Base-by-base conservation (phyloP, 1,284 basidiomycete species). In the Irpex sp. region DNA sequence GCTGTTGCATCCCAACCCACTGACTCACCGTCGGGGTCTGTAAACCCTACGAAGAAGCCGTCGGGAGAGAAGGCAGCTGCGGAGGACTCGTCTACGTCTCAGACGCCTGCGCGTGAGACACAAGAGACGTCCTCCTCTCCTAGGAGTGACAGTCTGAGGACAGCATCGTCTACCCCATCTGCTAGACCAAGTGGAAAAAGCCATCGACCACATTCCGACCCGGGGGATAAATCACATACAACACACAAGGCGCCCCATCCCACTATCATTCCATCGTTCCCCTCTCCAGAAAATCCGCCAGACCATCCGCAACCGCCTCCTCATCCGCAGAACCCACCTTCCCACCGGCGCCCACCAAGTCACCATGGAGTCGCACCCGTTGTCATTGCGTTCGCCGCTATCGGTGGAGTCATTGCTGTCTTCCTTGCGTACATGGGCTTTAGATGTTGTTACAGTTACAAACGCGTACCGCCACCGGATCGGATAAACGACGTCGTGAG, bases 401-500 rank as follows among this genome's bases (percentile, higher is more conserved):
- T 85, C 3, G 82, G 77, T n/a, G 80, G 79, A n/a, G 31, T 82
- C 36, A 64, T 76, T 4, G 78, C 64, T 9, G 54, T 81, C 5
- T 62, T 70, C 34, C 44, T 82, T 31, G 40, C 81, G 26, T 44
- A 79, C 36, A 70, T 75, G 26, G 65, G 80, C 62, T 40, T 74
- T 7, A 81, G 82, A 26, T 84, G 80, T 65, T 67, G 75, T 57
- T 75, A 78, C 66, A 78, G 72, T 58, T 85, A 81, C 71, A 70
- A 69, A 55, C 77, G 74, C 64, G 81, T 79, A 11, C 85, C 85
- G 0, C 63, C 68, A 17, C 80, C 73, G 11, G 82, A 83, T 69
- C 78, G 82, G 19, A 77, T 82, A 47, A 75, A 75, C 2, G 76
- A 73, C 13, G 69, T 80, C 36, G 66, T 82, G 17, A 74, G 77